Evolutionary conservation across 768 basidiomycete genomes (phyloP).

Genomic region (Lanmaoa pseudosensibilis): DNA sequence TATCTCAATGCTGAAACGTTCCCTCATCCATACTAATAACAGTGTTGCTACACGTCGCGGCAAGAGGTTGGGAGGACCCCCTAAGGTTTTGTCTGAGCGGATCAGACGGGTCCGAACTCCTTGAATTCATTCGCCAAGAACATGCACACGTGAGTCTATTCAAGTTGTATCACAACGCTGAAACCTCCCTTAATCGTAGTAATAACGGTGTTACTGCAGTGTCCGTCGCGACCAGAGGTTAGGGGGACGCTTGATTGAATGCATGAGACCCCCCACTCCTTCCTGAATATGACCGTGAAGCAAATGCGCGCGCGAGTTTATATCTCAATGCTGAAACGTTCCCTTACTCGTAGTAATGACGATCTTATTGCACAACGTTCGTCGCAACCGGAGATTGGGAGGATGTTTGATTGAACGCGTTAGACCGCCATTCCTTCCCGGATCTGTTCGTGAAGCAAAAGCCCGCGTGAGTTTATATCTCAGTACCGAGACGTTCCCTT

Average conservation of each 20-base stretch:
- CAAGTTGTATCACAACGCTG: neutral
- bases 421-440: neutral
- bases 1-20: neutral
- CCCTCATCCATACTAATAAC: conserved; percentile 32
- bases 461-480: conserved; percentile 21
- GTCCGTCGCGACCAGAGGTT: neutral
- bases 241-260: no score
- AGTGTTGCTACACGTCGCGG: conserved; percentile 42
- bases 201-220: neutral
- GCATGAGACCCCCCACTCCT: no score
- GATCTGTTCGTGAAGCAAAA: neutral
- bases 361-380: conserved; percentile 35
- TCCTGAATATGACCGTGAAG: conserved; percentile 47
- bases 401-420: neutral
- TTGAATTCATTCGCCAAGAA: neutral
- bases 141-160: neutral
- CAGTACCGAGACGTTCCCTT: neutral
- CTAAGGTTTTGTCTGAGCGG: no score
- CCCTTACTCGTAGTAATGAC: conserved; percentile 32
- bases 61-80: neutral
- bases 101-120: neutral
- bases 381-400: neutral
- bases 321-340: neutral
- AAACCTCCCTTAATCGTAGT: neutral
- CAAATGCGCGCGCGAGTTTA: conserved; percentile 27